Evolutionary conservation across 768 basidiomycete genomes (phyloP).

Genomic region (Coprinopsis marcescibilis): DNA sequence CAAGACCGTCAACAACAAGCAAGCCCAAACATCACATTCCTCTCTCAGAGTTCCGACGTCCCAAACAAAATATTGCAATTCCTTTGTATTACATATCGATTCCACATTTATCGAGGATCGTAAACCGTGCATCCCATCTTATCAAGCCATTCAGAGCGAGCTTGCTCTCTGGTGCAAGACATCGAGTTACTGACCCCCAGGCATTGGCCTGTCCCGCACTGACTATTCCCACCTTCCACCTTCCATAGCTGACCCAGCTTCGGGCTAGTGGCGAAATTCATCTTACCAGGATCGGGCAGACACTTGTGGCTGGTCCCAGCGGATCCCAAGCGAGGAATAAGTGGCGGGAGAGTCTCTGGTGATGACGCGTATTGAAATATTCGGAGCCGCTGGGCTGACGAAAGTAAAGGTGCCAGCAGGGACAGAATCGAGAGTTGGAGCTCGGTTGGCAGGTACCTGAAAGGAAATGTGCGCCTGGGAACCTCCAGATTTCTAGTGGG

Average conservation of each 20-base stretch:
- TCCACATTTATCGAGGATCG: slow-evolving; percentile 8
- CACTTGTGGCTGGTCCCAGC: slow-evolving; percentile 2
- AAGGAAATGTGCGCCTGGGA: slow-evolving; percentile 20
- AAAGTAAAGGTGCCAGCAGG: slow-evolving; percentile 52
- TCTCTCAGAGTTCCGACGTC: too few relatives aligned
- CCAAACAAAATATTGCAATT: too few relatives aligned
- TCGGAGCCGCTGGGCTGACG: slow-evolving; percentile 46
- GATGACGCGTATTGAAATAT: slow-evolving; percentile 43
- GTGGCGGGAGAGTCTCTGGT: slow-evolving; percentile 15
- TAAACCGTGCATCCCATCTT: slow-evolving; percentile 12
- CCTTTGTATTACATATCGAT: too few relatives aligned
- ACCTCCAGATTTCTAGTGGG: not conserved
- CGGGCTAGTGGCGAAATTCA: not conserved
- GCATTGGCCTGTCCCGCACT: slow-evolving; percentile 3
- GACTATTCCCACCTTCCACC: not conserved
- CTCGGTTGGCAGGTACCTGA: slow-evolving; percentile 46
- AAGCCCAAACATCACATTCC: too few relatives aligned
- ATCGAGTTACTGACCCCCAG: slow-evolving; percentile 6
- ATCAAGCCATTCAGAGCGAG: slow-evolving; percentile 8
- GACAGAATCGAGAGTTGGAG: slow-evolving; percentile 53
- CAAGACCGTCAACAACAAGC: not conserved
- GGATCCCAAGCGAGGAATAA: slow-evolving; percentile 2
- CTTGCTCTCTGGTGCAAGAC: slow-evolving; percentile 11
- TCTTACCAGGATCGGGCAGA: slow-evolving; percentile 9
- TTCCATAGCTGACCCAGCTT: slow-evolving; percentile 8